Base-by-base conservation (phyloP, 148 eudicot genomes). In the Persicaria tinctoria region DNA sequence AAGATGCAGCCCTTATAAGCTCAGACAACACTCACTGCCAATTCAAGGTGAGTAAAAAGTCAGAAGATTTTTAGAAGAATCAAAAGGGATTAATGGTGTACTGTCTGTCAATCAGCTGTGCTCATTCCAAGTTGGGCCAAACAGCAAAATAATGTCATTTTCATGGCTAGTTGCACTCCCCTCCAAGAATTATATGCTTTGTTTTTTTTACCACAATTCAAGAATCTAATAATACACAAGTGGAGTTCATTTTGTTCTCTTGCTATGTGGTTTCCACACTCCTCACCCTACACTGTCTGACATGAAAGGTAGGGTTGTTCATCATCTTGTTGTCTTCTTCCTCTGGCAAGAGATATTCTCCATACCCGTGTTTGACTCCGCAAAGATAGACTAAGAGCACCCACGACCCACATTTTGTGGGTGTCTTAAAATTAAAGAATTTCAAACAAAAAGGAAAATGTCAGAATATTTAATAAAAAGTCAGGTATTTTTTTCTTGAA, bases 241-340 rank as follows among this genome's bases (percentile, higher is more conserved):
- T 32, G 41, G 18, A 74, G 82, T 77, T 83, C 85, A 41, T 66
- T 66, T 66, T 66, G 17, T 44, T 66, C 70, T 66, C 70, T 66
- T 44, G 70, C 18, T 38, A 66, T 66, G 70, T 66, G 70, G 16
- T 41, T 66, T 66, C 70, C 70, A 66, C 70, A 66, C 70, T 66
- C 70, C 70, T 64, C 17, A 7, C 44, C 46, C 14, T 23, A 3
- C 16, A 50, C 9, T 63, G 68, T 27, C 32, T 27, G 1, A 27
- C n/a, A 57, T 1, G 8, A 63, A 14, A 11, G n/a, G 4, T 46
- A 14, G 38, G 20, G 63, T 17, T 12, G 46, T 27, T 64, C 46
- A 64, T 66, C 13, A 38, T 66, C 70, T 44, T 66, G 10, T 57
- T 57, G 70, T 66, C 70, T 41, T 66, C 70, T 66, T 66, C 70